Conservation (phyloP, 441 rosid species). For the Populus hybrid region DNA sequence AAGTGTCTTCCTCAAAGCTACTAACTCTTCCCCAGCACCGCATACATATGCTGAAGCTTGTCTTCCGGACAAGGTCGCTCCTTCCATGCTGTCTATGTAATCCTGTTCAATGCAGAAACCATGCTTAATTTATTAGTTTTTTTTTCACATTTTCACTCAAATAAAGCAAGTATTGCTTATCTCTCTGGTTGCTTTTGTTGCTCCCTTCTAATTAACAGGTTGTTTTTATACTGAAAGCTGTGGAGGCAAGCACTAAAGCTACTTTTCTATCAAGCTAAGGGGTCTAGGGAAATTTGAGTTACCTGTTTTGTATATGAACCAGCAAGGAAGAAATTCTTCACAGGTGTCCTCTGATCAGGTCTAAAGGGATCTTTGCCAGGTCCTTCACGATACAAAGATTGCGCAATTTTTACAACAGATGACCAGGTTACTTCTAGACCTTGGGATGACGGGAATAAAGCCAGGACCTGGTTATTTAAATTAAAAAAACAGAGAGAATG, state of each 20-base stretch:
- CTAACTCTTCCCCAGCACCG: conserved; percentile 73
- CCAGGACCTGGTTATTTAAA: conserved; percentile 47
- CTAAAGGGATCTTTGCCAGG: conserved; percentile 95
- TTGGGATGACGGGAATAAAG: conserved; percentile 83
- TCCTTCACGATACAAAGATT: conserved; percentile 89
- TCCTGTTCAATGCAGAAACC: conserved; percentile 45
- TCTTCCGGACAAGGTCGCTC: conserved; percentile 90
- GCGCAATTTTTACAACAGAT: conserved; percentile 88
- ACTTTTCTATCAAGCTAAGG: background rate
- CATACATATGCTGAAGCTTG: conserved; percentile 87
- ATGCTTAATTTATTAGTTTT: background rate
- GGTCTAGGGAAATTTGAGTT: conserved; percentile 3
- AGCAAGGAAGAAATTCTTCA: conserved; percentile 88
- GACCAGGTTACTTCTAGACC: conserved; percentile 87
- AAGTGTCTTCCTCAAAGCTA: conserved; percentile 60
- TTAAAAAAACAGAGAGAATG: no score
- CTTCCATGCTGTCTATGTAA: conserved; percentile 98
- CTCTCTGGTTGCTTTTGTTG: background rate
- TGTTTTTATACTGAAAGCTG: background rate
- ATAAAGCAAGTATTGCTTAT: background rate
- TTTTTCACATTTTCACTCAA: background rate
- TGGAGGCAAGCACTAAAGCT: background rate
- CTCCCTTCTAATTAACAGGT: background rate
- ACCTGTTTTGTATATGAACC: conserved; percentile 98
- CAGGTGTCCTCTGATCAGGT: conserved; percentile 93